These are phyloP conservation scores for Tolypocladium tundrense DNA, from an alignment of 2,329 filamentous ascomycete species.

Conservation along the genomic window DNA sequence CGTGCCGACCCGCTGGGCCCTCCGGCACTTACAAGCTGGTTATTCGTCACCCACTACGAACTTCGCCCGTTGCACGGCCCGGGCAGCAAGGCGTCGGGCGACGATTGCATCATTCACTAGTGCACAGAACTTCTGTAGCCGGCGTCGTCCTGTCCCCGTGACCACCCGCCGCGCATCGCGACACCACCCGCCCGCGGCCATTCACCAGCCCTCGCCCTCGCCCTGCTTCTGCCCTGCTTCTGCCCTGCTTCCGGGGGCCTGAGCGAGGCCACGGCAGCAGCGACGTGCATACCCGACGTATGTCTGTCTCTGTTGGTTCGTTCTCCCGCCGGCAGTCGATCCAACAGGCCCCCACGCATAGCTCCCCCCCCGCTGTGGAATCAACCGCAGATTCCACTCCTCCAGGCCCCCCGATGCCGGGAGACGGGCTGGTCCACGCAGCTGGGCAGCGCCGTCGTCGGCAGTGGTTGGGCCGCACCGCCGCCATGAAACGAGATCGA, in stretches of 20 bases:
- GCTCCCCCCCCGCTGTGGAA: not conserved
- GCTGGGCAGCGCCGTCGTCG: not conserved
- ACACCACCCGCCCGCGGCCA: not conserved
- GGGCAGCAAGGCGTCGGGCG: no score
- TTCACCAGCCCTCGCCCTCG: not conserved
- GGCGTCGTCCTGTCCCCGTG: no score
- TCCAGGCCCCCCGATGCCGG: not conserved
- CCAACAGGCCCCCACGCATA: not conserved
- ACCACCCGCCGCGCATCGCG: not conserved
- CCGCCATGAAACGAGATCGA: not conserved
- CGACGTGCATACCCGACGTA: not conserved
- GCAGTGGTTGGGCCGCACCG: not conserved
- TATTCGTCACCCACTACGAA: no score
- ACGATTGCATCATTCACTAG: no score
- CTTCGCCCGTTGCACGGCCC: no score
- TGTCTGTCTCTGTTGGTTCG: not conserved
- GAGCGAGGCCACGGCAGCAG: not conserved
- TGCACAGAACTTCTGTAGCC: no score
- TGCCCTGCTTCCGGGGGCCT: not conserved
- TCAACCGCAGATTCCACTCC: not conserved
- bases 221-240: not conserved
- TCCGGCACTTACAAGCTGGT: no score
- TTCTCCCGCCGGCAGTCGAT: not conserved
- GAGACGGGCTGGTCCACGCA: not conserved
- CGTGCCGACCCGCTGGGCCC: no score